A percentile compares a stretch with the other conserved stretches of the same genome.
These are phyloP conservation scores for Trichoderma pleuroti DNA, from an alignment of 2,329 filamentous ascomycete species.

Conservation along the genomic window DNA sequence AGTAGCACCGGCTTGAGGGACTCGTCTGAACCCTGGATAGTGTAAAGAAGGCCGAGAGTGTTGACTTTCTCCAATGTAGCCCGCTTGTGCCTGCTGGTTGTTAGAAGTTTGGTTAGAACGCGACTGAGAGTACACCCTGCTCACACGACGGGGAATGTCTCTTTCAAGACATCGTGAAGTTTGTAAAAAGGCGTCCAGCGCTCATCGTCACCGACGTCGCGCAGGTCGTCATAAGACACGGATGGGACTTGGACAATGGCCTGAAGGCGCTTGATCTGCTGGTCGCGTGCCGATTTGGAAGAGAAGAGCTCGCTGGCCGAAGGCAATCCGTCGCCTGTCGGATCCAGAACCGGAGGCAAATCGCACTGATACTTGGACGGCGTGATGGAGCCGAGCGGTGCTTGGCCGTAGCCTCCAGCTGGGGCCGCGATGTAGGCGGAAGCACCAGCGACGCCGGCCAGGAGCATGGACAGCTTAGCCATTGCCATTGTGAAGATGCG, in stretches of 20 bases:
- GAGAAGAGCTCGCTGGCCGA: slow-evolving; percentile 33
- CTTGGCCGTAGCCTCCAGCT: background rate
- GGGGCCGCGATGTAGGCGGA: slow-evolving; percentile 14
- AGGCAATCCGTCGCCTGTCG: slow-evolving; percentile 32
- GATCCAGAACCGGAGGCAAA: slow-evolving; percentile 34
- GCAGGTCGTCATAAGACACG: slow-evolving; percentile 55
- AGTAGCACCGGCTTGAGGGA: slow-evolving; percentile 45
- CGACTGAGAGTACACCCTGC: slow-evolving; percentile 18
- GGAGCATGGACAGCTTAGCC: slow-evolving; percentile 4
- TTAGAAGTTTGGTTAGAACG: background rate
- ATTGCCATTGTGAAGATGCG: slow-evolving; percentile 6
- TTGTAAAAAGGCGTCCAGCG: slow-evolving; percentile 53
- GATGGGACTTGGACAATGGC: slow-evolving; percentile 54
- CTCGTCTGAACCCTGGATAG: slow-evolving; percentile 50
- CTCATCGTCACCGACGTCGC: slow-evolving; percentile 49
- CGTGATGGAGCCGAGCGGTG: background rate
- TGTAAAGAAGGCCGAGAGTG: slow-evolving; percentile 59
- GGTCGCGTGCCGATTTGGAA: slow-evolving; percentile 33
- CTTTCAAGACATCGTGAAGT: slow-evolving; percentile 45
- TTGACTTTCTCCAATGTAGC: slow-evolving; percentile 55
- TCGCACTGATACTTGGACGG: slow-evolving; percentile 30
- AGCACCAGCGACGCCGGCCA: slow-evolving; percentile 13
- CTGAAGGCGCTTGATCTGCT: slow-evolving; percentile 48
- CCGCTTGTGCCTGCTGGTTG: slow-evolving; percentile 35
- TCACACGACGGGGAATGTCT: slow-evolving; percentile 49